Evolutionary conservation across 345 rosid species (phyloP), one percentile per base, ranked within the genome.

Genomic region (Xanthoceras sorbifolium): DNA sequence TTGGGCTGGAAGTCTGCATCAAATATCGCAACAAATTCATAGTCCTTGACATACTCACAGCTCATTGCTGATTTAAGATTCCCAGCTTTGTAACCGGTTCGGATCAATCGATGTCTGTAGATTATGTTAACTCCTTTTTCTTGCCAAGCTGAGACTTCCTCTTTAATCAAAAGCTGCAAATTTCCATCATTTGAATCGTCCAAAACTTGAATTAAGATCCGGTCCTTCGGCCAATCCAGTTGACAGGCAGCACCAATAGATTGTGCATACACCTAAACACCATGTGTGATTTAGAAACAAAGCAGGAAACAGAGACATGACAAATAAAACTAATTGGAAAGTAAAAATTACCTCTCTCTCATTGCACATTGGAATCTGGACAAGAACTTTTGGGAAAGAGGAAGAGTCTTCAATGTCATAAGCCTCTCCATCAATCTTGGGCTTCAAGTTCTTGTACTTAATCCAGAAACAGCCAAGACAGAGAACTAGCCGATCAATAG

Each of bases 351-450:
- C 97, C 96, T 94, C 98, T 83, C 90, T 81, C 67, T 94, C 98
- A 71, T 94, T 94, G 89, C 97, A 92, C 98, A 94, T 94, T 14
- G 98, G 98, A 83, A 94, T 94, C 90, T 94, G 98, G 81, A 94
- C 88, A 76, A 94, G 93, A 71, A 94, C 97, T 97, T 87, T 94
- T 4, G 98, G 98, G 76, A 88, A 90, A 72, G 71, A 82, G 8
- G 86, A 82, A 15, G 84, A 74, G 59, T 94, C 92, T 78, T 94
- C 97, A 5, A 87, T 42, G 71, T 92, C 96, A 74, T 69, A 76
- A 59, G 75, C 85, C 3, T 83, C 92, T 0, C 61, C 93, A 22
- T 82, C 82, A 20, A 91, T 78, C 80, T 60, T 75, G 0, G 98
- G 97, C 78, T 91, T 90, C 76, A 88, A 69, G 40, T 86, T 89